Base-by-base conservation (phyloP, 768 basidiomycete genomes). In the Tylopilus felleus region DNA sequence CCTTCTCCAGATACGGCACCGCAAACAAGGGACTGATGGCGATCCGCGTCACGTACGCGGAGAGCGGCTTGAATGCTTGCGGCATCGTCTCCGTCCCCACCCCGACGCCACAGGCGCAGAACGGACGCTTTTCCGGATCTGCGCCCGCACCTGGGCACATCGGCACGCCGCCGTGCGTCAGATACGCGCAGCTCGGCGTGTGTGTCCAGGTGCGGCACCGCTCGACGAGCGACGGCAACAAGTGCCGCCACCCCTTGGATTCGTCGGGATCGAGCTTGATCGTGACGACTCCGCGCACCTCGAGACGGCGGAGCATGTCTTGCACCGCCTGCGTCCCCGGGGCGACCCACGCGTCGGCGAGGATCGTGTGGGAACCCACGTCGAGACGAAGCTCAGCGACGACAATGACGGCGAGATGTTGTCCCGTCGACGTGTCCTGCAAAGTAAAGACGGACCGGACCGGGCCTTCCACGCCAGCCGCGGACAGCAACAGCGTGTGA, bases 121-220 rank as follows among this genome's bases (percentile, higher is more conserved):
- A 64, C 0, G 81, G 80, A 9, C 61, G 61, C 31, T 66, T 63
- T 2, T 69, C 69, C 16, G 73, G 66, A 29, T 76, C 72, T 10
- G 51, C 41, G 12, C 61, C 61, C 62, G 60, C 28, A 25, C 73
- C 71, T 7, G 60, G 53, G 40, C 68, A 65, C 4, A 77, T 65
- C 0, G 81, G 80, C 21, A 80, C 66, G 16, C 14, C 38, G 7
- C 58, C 46, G 52, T 70, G 36, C 45, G 55, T 17, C 17, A 57
- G n/a, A 60, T 83, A 84, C 63, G 80, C 78, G 69, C 84, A 85
- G 17, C 64, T 64, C 3, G 61, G 33, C 16, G 53, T 60, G 61
- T 85, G 83, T 9, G 64, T 60, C 82, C 82, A 84, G 0, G 68
- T 73, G 23, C 80, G 75, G 53, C 81, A 82, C 36, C 80, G 75